A percentile compares a stretch with the other conserved stretches of the same genome.
phyloP scores from a whole-genome alignment of 768 basidiomycete genomes.

The Russula brevipes region DNA sequence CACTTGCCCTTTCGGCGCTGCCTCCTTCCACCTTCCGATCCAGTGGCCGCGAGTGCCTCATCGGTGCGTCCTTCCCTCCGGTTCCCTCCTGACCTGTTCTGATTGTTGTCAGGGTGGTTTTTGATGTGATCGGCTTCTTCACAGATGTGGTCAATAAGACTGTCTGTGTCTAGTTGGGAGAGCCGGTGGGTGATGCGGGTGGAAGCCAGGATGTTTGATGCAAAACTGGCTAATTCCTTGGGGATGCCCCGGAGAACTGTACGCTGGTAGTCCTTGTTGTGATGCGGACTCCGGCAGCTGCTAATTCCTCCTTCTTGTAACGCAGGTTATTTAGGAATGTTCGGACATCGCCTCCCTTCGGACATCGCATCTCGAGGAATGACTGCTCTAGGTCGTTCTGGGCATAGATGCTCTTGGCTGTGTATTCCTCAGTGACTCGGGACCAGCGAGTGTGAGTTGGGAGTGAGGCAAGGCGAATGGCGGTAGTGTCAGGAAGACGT shows the following conservation, averaged over 20 bases:
- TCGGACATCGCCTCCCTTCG: too few species aligned
- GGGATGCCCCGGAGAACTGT: not conserved
- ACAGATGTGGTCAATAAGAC: not conserved
- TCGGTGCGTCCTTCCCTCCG: not conserved
- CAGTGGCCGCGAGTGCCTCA: not conserved
- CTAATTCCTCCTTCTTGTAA: too few species aligned
- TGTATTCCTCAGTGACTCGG: too few species aligned
- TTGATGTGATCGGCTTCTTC: not conserved
- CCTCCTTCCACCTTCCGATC: slow-evolving; percentile 8
- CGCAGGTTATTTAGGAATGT: too few species aligned
- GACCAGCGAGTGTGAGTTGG: too few species aligned
- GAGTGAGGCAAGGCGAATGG: too few species aligned
- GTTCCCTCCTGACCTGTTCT: not conserved
- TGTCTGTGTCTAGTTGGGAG: not conserved
- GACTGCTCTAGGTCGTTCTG: too few species aligned
- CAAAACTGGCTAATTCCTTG: not conserved
- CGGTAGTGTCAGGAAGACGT: too few species aligned
- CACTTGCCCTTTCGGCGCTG: not conserved
- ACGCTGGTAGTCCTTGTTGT: not conserved
- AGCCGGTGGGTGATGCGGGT: not conserved
- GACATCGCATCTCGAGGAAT: too few species aligned
- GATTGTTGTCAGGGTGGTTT: not conserved
- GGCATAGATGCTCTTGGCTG: too few species aligned
- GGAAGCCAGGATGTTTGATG: not conserved
- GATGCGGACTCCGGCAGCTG: too few species aligned